Evolutionary conservation across 2,329 filamentous ascomycete species (phyloP).

Genomic region (Ceratocystis destructans): DNA sequence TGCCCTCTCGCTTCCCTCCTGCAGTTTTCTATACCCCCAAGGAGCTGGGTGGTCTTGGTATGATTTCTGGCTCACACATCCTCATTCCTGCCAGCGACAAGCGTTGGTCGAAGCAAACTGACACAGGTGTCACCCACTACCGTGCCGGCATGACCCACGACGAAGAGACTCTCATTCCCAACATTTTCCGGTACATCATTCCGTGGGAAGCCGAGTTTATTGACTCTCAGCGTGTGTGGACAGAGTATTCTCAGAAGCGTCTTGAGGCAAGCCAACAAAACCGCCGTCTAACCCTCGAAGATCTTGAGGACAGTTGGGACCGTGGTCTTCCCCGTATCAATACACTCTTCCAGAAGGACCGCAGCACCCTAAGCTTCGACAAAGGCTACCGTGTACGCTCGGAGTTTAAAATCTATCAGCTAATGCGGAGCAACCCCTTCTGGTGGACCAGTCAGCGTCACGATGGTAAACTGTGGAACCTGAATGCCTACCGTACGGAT

Average conservation of each 20-base stretch:
- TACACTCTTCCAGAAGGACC: slow-evolving; percentile 95
- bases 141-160: slow-evolving; percentile 96
- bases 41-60: slow-evolving; percentile 88
- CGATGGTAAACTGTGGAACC: slow-evolving; percentile 93
- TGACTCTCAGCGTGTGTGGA: slow-evolving; percentile 97
- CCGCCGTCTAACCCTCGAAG: slow-evolving; percentile 81
- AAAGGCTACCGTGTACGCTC: slow-evolving; percentile 92
- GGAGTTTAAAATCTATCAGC: slow-evolving; percentile 95
- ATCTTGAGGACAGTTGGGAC: slow-evolving; percentile 97
- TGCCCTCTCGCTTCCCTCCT: slow-evolving; percentile 96
- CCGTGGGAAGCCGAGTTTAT: slow-evolving; percentile 99
- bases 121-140: slow-evolving; percentile 93
- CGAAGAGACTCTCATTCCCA: slow-evolving; percentile 92
- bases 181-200: slow-evolving; percentile 98
- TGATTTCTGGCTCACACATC: slow-evolving; percentile 98
- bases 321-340: slow-evolving; percentile 95
- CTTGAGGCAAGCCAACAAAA: slow-evolving; percentile 97
- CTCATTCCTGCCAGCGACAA: slow-evolving; percentile 95
- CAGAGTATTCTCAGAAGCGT: slow-evolving; percentile 96
- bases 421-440: slow-evolving; percentile 99
- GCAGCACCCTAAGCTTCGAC: slow-evolving; percentile 93
- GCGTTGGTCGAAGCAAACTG: slow-evolving; percentile 95
- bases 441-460: slow-evolving; percentile 98
- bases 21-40: slow-evolving; percentile 99
- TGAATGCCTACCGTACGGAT: slow-evolving; percentile 91